Evolutionary conservation across 257 asterid genomes (phyloP), one percentile per base, ranked within the genome.

Genomic region (Nicotiana attenuata): DNA sequence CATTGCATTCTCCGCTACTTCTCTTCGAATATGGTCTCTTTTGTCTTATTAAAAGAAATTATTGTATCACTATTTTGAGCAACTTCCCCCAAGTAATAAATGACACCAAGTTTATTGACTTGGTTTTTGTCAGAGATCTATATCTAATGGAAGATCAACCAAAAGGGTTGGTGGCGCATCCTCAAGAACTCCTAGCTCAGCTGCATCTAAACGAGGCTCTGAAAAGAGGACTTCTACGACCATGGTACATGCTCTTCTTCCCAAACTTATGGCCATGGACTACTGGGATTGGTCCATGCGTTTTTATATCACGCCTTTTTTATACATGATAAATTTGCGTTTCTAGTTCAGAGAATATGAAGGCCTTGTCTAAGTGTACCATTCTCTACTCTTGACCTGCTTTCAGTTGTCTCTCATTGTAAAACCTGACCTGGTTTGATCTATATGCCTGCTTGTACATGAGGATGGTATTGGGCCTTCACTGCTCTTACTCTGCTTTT

Each of bases 161-260:
- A 92, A 90, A 89, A 91, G 91, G 83, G 83, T 69, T 19, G 78
- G 89, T 84, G 92, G 91, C 68, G 76, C 89, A 81, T 67, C 97
- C 83, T 81, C 91, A 82, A 87, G 88, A 85, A 85, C 80, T 87
- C 84, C 91, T 33, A 85, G 87, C 83, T 84, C 94, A 80, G 86
- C 90, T 90, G 84, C 92, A 82, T 89, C 95, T 19, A 94, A 87
- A 83, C 88, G 95, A 71, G 91, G 91, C 79, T 84, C 94, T 2
- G 93, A 90, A 78, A 92, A 88, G 90, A 88, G 83, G 84, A 65
- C 41, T 76, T 77, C 94, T 65, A 77, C 97, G 19, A 87, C 93
- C 81, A 90, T 87, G 96, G 97, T 93, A 91, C 77, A 35, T 68
- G 55, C 55, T 68, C 24, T 35, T 35, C 17, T 19, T 35, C 77